These are phyloP conservation scores for Bauhinia variegata DNA, from an alignment of 306 rosid genomes.

Conservation along the genomic window DNA sequence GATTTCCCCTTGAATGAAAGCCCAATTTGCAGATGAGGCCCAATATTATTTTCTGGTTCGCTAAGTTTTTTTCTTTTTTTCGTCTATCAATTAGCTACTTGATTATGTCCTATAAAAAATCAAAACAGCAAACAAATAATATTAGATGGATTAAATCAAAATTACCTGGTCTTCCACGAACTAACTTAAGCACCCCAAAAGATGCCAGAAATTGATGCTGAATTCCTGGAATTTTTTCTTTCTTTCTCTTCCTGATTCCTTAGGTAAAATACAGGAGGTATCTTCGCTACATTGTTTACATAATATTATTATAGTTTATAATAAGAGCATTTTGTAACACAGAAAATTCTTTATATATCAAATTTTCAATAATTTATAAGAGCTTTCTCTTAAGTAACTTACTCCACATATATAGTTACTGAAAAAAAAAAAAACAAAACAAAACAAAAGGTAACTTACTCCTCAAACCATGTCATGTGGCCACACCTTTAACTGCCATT, in stretches of 20 bases:
- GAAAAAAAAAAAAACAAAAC: too few relatives aligned
- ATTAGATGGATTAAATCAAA: too few relatives aligned
- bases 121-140: too few relatives aligned
- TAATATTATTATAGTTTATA: neutral
- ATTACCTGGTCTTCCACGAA: conserved; percentile 6
- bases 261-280: neutral
- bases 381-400: conserved; percentile 28
- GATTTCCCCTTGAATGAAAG: too few relatives aligned
- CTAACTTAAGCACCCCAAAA: neutral
- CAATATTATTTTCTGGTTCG: neutral
- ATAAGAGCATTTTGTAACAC: neutral
- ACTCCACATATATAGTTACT: neutral
- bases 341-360: conserved; percentile 6
- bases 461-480: conserved; percentile 25
- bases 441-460: too few relatives aligned
- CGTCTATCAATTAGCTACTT: too few relatives aligned
- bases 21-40: too few relatives aligned
- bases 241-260: neutral
- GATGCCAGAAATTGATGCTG: conserved; percentile 32
- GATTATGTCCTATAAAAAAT: too few relatives aligned
- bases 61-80: neutral
- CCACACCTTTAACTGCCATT: conserved; percentile 12
- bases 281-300: neutral
- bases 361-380: conserved; percentile 1
- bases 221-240: conserved; percentile 23